phyloP scores from a whole-genome alignment of 2,329 filamentous ascomycete species.

The Ilyonectria sp. region DNA sequence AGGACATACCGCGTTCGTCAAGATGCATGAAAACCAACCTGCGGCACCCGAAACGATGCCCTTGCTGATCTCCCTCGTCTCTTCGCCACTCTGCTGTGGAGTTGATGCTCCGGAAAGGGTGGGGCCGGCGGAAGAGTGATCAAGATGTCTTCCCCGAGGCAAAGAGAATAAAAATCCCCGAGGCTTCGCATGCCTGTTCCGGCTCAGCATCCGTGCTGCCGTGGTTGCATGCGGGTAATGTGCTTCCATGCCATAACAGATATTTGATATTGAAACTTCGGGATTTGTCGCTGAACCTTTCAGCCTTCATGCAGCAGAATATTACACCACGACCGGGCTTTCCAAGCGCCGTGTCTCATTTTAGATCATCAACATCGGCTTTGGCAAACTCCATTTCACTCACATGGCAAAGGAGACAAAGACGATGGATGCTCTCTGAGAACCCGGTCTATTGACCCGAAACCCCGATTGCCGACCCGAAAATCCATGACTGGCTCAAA shows the following conservation, averaged over 20 bases:
- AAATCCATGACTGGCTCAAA: neutral
- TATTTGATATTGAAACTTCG: neutral
- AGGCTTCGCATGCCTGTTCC: neutral
- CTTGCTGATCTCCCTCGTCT: neutral
- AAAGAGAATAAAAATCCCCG: neutral
- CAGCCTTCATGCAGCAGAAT: neutral
- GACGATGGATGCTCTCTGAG: neutral
- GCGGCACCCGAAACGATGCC: neutral
- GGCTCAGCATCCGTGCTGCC: neutral
- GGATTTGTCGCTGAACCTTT: neutral
- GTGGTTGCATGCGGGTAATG: neutral
- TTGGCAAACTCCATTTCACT: neutral
- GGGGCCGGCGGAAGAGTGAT: neutral
- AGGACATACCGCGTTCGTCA: neutral
- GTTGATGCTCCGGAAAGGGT: slow-evolving; percentile 2
- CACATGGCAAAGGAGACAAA: neutral
- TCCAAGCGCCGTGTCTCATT: no score
- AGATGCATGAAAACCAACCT: neutral
- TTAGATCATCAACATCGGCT: neutral
- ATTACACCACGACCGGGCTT: no score
- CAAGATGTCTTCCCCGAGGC: neutral
- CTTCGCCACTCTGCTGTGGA: neutral
- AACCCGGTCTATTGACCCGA: neutral
- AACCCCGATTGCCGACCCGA: neutral
- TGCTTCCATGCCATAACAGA: neutral